phyloP scores from a whole-genome alignment of 2,329 filamentous ascomycete genomes.

The Aspergillus sergii region DNA sequence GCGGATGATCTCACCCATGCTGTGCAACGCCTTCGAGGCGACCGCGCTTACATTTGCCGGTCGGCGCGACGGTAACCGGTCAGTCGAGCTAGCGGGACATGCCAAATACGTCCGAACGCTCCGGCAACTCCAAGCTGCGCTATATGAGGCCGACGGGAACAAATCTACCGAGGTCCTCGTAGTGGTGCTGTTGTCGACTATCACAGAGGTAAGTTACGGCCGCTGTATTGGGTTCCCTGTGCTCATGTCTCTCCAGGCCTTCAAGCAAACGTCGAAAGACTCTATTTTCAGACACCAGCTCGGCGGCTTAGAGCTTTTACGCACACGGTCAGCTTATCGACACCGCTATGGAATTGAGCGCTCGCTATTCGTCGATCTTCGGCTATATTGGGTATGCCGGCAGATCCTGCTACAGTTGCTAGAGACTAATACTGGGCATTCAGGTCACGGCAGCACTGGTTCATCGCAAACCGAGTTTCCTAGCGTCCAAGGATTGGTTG shows the following conservation, averaged over 20 bases:
- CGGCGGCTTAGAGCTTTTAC: conserved; percentile 27
- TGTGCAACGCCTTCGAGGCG: conserved; percentile 28
- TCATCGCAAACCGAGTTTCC: conserved; percentile 26
- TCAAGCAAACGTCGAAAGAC: conserved; percentile 28
- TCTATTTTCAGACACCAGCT: conserved; percentile 29
- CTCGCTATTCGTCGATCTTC: conserved; percentile 30
- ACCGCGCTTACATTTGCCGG: conserved; percentile 28
- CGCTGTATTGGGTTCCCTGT: not conserved
- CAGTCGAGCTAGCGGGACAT: conserved; percentile 24
- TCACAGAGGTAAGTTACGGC: conserved; percentile 23
- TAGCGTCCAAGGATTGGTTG: conserved; percentile 28
- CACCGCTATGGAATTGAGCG: conserved; percentile 29
- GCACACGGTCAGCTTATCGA: conserved; percentile 26
- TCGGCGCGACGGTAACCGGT: conserved; percentile 19
- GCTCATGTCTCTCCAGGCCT: conserved; percentile 18
- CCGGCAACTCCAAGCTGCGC: conserved; percentile 20
- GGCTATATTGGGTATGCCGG: conserved; percentile 29
- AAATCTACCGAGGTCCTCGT: conserved; percentile 28
- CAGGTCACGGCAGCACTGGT: conserved; percentile 29
- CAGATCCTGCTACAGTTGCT: not conserved
- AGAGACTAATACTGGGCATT: not conserved
- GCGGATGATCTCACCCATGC: conserved; percentile 28
- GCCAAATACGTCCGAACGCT: conserved; percentile 23
- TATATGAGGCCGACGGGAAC: conserved; percentile 21
- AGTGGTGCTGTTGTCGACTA: conserved; percentile 27